Base-by-base conservation (phyloP, 352 stramenopile species). In the Phytopythium litorale region DNA sequence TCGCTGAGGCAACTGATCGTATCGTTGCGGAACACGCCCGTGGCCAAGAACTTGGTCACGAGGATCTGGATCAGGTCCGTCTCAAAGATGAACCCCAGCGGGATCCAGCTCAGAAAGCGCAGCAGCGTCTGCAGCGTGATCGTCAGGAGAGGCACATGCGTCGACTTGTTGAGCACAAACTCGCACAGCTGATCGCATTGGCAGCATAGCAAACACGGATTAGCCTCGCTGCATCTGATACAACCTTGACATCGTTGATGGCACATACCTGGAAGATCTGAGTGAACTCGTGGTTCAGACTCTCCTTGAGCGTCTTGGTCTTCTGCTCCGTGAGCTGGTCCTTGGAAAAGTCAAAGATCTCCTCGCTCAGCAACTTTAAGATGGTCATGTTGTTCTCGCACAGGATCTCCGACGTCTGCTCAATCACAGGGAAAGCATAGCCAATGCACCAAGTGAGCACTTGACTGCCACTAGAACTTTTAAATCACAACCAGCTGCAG, bases 331-430 rank as follows among this genome's bases (percentile, higher is more conserved):
- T 98, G 72, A 99, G 98, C 77, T 98, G 93, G 65, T 99, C 97
- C 70, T 97, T 98, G 4, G 91, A 98, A 66, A 99, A 99, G 64
- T 99, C 97, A 79, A 99, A 99, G 35, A 98, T 87, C 67, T 99
- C 98, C 75, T 99, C 98, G 59, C 91, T 98, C 40, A 99, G 80
- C 40, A 99, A 81, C 78, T 99, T 99, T 30, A 99, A 79, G 61
- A 99, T 99, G 54, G 96, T 96, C 96, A 99, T 99, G 80, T 99
- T 99, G 86, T 99, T 99, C 75, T 99, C 97, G 70, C 98, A 99
- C 40, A 99, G 75, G 21, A 99, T 84, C 78, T 99, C 97, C 13
- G 85, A 98, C 35, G 90, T 98, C 73, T 97, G 84, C 32, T 32
- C 19, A 18, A 57, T 42, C 49, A 23, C 18, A 19, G 16, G 18